A percentile compares a stretch with the other conserved stretches of the same genome.
These are phyloP conservation scores for Bondarzewia mesenterica DNA, from an alignment of 1,284 basidiomycete species.

Conservation along the genomic window DNA sequence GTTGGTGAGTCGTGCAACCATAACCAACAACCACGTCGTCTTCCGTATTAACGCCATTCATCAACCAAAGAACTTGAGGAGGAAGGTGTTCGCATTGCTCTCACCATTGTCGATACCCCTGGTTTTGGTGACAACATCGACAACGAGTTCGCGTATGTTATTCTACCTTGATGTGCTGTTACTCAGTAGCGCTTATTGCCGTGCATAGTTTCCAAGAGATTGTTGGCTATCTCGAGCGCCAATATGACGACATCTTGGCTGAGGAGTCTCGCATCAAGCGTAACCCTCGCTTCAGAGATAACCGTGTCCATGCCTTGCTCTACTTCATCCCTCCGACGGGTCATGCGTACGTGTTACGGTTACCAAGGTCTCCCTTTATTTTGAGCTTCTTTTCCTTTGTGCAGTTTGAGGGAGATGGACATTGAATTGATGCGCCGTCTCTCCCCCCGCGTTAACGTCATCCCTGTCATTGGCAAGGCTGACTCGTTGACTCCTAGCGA, in stretches of 20 bases:
- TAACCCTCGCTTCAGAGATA: constrained; percentile 98
- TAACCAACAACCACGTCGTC: not conserved
- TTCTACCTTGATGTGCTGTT: not conserved
- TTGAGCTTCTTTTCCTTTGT: not conserved
- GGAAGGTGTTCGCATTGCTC: constrained; percentile 94
- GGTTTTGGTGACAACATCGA: constrained; percentile 99
- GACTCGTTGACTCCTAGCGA: constrained; percentile 92
- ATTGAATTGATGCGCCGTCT: constrained; percentile 97
- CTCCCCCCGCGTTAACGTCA: constrained; percentile 96
- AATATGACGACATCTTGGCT: constrained; percentile 98
- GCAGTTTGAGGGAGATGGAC: constrained; percentile 93
- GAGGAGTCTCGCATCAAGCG: constrained; percentile 99
- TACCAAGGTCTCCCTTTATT: too few species aligned
- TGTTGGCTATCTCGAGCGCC: constrained; percentile 92
- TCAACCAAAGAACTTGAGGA: constrained; percentile 89
- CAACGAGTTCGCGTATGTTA: constrained; percentile 91
- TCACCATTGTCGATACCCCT: constrained; percentile 98
- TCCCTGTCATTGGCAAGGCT: constrained; percentile 97
- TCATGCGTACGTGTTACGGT: constrained; percentile 46
- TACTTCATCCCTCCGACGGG: constrained; percentile 98
- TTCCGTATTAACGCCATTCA: too few species aligned
- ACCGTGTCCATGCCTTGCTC: constrained; percentile 90
- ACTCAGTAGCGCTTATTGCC: not conserved
- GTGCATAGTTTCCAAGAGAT: constrained; percentile 86
- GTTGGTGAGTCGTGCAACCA: constrained; percentile 60